Evolutionary conservation across 1,284 basidiomycete species (phyloP), one percentile per base, ranked within the genome.

Genomic region (Anthracocystis panici-leucophaei): DNA sequence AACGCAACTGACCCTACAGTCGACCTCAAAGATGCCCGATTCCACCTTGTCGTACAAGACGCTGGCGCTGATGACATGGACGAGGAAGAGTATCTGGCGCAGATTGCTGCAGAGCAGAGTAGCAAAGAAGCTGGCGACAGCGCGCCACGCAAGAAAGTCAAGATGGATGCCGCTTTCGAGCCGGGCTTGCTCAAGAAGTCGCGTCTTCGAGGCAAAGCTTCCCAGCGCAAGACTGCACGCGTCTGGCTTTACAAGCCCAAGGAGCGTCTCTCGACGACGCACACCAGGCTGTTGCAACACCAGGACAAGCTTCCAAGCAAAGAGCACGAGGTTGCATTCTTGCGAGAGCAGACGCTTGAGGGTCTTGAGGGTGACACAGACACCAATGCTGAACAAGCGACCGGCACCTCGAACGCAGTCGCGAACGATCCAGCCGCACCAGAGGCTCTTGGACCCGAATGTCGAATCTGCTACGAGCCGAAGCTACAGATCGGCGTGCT

Each of bases 311-410:
- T 62, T 9, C 61, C 59, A 7, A 31, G 58, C 55, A 76, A 76
- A 41, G 68, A 72, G 74, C 68, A 67, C 57, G 74, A 76, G 54
- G 58, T 58, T 2, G 63, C 64, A n/a, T 76, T 76, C 48, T 35
- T 78, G 48, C 52, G 66, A 14, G 56, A 60, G 48, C 61, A 75
- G 42, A 52, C 67, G 25, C 21, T 58, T 29, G 68, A 76, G 31
- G 57, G 58, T n/a, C 44, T 54, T 10, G 31, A 25, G 16, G 29
- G 21, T 29, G 88, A 96, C 95, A 23, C 96, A 95, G 86, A 91
- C 93, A 12, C 89, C 90, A 87, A 92, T 94, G 79, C 97, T 88
- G 69, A 89, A 91, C 74, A 91, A 89, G 82, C 97, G 90, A 75
- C 90, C 90, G 61, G 91, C 87, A 23, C 93, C 93, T 84, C 92